A percentile compares a stretch with the other conserved stretches of the same genome.
Evolutionary conservation across 2,329 filamentous ascomycete species (phyloP).

Genomic region (Trichoderma sp.): DNA sequence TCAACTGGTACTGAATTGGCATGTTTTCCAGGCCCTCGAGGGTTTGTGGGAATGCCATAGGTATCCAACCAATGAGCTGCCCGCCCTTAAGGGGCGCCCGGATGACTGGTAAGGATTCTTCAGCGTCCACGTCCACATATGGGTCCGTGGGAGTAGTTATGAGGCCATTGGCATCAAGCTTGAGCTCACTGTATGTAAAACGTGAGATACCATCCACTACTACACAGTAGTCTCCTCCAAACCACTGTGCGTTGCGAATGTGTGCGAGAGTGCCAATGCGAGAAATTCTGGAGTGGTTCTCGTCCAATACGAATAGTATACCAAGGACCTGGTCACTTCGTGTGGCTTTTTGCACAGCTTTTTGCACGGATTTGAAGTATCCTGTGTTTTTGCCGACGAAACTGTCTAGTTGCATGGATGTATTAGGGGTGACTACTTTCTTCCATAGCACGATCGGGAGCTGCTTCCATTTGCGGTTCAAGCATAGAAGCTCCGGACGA

Average conservation of each 20-base stretch:
- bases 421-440: background rate
- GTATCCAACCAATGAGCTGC: background rate
- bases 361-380: background rate
- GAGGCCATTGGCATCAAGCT: background rate
- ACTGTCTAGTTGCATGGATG: background rate
- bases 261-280: background rate
- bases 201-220: background rate
- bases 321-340: background rate
- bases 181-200: background rate
- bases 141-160: background rate
- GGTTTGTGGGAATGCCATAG: background rate
- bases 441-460: background rate
- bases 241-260: background rate
- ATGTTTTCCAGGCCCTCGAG: background rate
- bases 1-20: background rate
- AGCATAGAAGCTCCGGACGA: background rate
- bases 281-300: too few relatives aligned
- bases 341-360: background rate
- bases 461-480: background rate
- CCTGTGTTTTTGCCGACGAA: background rate
- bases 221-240: background rate
- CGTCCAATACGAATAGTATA: background rate
- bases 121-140: background rate
- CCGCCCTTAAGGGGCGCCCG: too few relatives aligned
- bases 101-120: background rate